Percentiles rank a stretch among this genome's conserved stretches.
Conservation (phyloP, 1,284 basidiomycete species). For the Apiotrichum sp. region DNA sequence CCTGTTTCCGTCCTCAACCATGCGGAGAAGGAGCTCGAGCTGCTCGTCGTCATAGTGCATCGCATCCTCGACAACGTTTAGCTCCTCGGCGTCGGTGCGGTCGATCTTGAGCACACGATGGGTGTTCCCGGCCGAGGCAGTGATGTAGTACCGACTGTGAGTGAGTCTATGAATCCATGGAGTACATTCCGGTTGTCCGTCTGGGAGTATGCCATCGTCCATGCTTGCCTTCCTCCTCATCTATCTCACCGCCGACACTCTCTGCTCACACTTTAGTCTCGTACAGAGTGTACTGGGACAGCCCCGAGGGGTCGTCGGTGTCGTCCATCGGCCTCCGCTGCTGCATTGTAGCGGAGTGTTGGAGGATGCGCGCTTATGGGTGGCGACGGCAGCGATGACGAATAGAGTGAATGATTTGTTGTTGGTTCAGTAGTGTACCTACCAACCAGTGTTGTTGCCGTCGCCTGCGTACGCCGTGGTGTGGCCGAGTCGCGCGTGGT, state of each 20-base stretch:
- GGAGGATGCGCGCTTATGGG: too few species aligned
- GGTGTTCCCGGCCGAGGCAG: conserved; percentile 58
- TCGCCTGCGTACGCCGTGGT: too few species aligned
- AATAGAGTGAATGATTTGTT: too few species aligned
- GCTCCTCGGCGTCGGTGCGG: conserved; percentile 65
- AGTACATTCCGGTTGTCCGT: too few species aligned
- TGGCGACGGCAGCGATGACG: too few species aligned
- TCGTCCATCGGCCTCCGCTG: conserved; percentile 15
- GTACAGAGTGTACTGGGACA: conserved; percentile 83
- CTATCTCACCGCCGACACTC: too few species aligned
- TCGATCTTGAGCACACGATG: conserved; percentile 90
- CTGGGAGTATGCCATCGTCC: too few species aligned
- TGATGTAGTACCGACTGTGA: conserved; percentile 70
- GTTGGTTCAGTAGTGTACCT: too few species aligned
- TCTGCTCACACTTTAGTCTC: conserved; percentile 62
- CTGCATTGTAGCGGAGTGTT: conserved; percentile 1
- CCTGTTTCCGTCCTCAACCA: conserved; percentile 91
- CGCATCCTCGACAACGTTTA: conserved; percentile 75
- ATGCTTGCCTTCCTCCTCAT: too few species aligned
- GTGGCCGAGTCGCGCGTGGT: too few species aligned
- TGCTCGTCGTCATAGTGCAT: conserved; percentile 81
- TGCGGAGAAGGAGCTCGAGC: conserved; percentile 82
- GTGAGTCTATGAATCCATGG: background rate
- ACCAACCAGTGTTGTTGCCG: too few species aligned
- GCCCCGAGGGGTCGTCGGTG: conserved; percentile 24